Evolutionary conservation across 1,284 basidiomycete genomes (phyloP), one percentile per base, ranked within the genome.

Genomic region (Cryptococcus sp.): DNA sequence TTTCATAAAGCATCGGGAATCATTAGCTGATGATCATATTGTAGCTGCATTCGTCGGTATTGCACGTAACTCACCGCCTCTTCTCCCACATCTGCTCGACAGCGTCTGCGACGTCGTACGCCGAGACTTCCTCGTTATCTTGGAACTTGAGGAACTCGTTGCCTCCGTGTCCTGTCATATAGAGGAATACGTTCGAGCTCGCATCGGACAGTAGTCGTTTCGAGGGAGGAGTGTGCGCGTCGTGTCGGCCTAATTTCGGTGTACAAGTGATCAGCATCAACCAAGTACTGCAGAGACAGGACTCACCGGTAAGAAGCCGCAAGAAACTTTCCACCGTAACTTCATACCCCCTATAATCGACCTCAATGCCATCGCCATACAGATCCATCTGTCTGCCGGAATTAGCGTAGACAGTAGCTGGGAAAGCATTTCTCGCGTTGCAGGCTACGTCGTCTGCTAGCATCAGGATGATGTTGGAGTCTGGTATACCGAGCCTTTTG

Each of bases 141-240:
- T 99, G 95, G 75, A 99, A 99, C 78, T 99, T 99, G 67, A 99
- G 84, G 75, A 99, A 99, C 77, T 97, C 95, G 69, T 96, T 90
- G 0, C 95, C 95, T 4, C 96, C 95, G 68, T 99, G 95, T 0
- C 95, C 96, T 0, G 96, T 96, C 89, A 99, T 91, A 78, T 96
- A 99, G 23, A 99, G 85, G 73, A 99, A 96, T 57, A 99, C 84
- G 72, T 99, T 99, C 7, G 90, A 93, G n/a, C 87, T 82, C 54
- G 92, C 87, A 68, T 99, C 93, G 0, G 89, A 89, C 26, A 97
- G 82, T 1, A 99, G 83, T 11, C 95, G 87, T 75, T 99, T 99
- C 0, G 89, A 91, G 3, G 91, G 86, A 0, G 96, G 94, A 0
- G 93, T 85, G 17, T 80, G 76, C 1, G 69, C 15, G 84, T 88